phyloP scores from a whole-genome alignment of 208 protist species.

The Acanthamoeba healyi region DNA sequence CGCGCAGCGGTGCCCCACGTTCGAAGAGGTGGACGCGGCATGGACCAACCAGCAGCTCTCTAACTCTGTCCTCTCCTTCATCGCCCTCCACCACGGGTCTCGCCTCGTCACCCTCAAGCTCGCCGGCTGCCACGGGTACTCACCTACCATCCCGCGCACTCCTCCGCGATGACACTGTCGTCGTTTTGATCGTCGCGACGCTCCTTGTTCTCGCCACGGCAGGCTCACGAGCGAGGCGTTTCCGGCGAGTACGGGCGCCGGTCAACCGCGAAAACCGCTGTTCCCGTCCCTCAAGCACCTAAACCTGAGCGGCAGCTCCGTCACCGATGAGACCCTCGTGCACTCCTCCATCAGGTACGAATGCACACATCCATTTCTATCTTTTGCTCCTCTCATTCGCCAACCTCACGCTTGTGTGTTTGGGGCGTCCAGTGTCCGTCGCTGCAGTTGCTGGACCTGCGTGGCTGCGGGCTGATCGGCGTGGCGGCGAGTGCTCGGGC shows the following conservation, averaged over 20 bases:
- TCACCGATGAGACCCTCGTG: slow-evolving; percentile 7
- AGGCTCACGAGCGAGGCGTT: slow-evolving; percentile 32
- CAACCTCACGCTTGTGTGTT: too few species aligned
- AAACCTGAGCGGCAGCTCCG: neutral
- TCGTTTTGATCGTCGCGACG: too few species aligned
- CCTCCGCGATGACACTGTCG: too few species aligned
- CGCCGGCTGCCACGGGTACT: neutral
- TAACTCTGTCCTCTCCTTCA: neutral
- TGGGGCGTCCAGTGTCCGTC: neutral
- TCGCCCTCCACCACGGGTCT: neutral
- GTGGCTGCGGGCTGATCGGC: neutral
- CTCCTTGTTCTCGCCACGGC: too few species aligned
- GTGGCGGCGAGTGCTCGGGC: neutral
- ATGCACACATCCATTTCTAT: neutral
- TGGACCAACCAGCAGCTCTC: slow-evolving; percentile 51
- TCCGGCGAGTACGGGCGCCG: neutral
- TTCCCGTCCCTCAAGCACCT: slow-evolving; percentile 4
- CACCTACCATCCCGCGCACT: neutral
- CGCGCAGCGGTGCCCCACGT: neutral
- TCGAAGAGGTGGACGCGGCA: slow-evolving; percentile 9
- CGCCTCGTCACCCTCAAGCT: neutral
- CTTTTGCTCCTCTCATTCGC: neutral
- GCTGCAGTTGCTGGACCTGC: neutral
- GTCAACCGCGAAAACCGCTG: neutral
- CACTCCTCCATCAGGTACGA: neutral